phyloP scores from a whole-genome alignment of 2,329 filamentous ascomycete genomes.

The Fusarium dimerum region DNA sequence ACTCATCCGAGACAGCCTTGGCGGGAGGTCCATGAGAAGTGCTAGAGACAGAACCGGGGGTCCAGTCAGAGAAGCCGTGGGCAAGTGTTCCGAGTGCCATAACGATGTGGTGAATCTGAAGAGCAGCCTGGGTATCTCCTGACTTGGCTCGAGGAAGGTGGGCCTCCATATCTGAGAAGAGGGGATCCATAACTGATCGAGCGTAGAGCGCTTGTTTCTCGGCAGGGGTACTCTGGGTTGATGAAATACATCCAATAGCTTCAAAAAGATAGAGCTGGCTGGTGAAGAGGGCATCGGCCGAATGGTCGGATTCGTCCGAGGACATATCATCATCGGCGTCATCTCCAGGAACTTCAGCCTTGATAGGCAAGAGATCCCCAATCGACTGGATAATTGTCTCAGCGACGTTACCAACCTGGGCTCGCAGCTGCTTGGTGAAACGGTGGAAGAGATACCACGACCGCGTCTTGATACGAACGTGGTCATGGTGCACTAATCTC shows the following conservation, averaged over 20 bases:
- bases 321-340: conserved; percentile 89
- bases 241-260: conserved; percentile 89
- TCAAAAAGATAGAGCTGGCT: conserved; percentile 94
- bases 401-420: conserved; percentile 83
- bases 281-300: conserved; percentile 85
- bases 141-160: conserved; percentile 75
- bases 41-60: conserved; percentile 51
- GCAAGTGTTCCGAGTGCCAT: conserved; percentile 93
- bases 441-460: conserved; percentile 98
- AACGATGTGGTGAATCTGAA: conserved; percentile 95
- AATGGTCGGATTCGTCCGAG: conserved; percentile 87
- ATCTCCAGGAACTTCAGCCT: conserved; percentile 79
- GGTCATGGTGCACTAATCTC: conserved; percentile 81
- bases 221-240: conserved; percentile 71
- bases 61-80: conserved; percentile 90
- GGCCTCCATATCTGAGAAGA: conserved; percentile 86
- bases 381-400: conserved; percentile 91
- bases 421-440: conserved; percentile 83
- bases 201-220: conserved; percentile 88
- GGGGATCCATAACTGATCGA: conserved; percentile 82
- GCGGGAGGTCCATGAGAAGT: conserved; percentile 50
- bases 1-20: conserved; percentile 78
- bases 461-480: conserved; percentile 82
- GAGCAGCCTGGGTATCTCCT: conserved; percentile 76
- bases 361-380: conserved; percentile 83